Base-by-base conservation (phyloP, 495 filamentous ascomycete species). In the Aspergillus taichungensis region DNA sequence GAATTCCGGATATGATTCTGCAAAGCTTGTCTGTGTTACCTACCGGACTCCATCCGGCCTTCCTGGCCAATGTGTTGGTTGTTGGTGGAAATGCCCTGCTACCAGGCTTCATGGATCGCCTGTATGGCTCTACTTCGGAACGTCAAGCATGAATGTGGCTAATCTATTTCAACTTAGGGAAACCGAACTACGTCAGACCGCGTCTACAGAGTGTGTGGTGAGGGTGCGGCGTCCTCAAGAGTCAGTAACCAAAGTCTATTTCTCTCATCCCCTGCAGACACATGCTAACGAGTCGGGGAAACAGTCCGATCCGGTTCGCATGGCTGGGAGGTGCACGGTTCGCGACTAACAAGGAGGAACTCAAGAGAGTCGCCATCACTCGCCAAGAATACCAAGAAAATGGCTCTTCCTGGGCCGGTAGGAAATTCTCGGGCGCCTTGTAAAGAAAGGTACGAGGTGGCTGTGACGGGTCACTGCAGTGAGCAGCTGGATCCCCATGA, bases 341-440 rank as follows among this genome's bases (percentile, higher is more conserved):
- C 40, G 90, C 87, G 1, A 74, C 61, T 29, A 79, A 92, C 57
- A 73, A 72, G 43, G 73, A 82, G 32, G 61, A 68, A 33, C 53
- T 90, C 37, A 69, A 77, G 47, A 67, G 69, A 33, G 64, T 88
- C 8, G 75, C 79, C 0, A 85, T 96, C 10, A 90, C 85, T 6
- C 85, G 87, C 48, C 76, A 86, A 45, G 88, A 99, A 56, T 97
- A 97, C 62, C 78, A 87, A 40, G 92, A 99, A 62, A 61, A 87
- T 59, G 92, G 92, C 24, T 80, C 80, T 42, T 73, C 66, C 14
- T 96, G 87, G 88, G 74, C 84, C 14, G 78, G 75, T 30, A 80
- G 78, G 49, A 86, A 81, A 56, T 95, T 96, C 52, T 59, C 75
- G 18, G 73, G 73, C 30, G 51, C 45, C 12, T 30, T 59, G 29